Conservation (phyloP, 2,329 filamentous ascomycete genomes). For the Fusarium sp. region DNA sequence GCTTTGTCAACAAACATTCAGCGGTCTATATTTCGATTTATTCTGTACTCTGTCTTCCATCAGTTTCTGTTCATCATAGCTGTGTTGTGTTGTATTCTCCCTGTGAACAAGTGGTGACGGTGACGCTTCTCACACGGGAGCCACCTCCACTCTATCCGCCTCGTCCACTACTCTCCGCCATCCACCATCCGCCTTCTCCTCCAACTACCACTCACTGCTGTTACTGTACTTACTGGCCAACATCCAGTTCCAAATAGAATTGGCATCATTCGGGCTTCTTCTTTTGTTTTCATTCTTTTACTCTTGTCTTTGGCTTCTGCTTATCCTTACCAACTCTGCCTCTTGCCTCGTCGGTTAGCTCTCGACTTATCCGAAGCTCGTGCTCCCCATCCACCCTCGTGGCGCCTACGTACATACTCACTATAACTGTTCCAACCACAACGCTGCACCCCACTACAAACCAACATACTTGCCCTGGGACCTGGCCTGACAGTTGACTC, state of each 20-base stretch:
- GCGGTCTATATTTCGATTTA: background rate
- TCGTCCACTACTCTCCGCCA: conserved; percentile 41
- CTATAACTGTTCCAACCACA: conserved; percentile 27
- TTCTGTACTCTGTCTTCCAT: background rate
- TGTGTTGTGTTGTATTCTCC: background rate
- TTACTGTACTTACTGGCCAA: conserved; percentile 23
- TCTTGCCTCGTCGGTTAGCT: conserved; percentile 13
- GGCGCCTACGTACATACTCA: conserved; percentile 7
- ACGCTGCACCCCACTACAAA: conserved; percentile 35
- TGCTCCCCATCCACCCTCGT: conserved; percentile 29
- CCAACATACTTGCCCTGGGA: conserved; percentile 1
- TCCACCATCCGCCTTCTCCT: conserved; percentile 40
- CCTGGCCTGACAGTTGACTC: conserved; percentile 27
- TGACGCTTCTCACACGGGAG: conserved; percentile 39
- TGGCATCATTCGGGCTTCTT: conserved; percentile 12
- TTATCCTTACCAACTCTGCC: background rate
- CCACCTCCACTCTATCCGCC: conserved; percentile 46
- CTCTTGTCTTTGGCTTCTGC: background rate
- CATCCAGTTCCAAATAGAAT: conserved; percentile 35
- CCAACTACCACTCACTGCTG: conserved; percentile 13
- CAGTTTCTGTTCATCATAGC: background rate
- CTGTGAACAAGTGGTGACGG: conserved; percentile 44
- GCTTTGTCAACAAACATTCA: conserved; percentile 8
- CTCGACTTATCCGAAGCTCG: conserved; percentile 28
- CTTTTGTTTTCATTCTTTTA: conserved; percentile 4